A percentile compares a stretch with the other conserved stretches of the same genome.
Conservation (phyloP, 306 rosid species). For the Gleditsia sinensis region DNA sequence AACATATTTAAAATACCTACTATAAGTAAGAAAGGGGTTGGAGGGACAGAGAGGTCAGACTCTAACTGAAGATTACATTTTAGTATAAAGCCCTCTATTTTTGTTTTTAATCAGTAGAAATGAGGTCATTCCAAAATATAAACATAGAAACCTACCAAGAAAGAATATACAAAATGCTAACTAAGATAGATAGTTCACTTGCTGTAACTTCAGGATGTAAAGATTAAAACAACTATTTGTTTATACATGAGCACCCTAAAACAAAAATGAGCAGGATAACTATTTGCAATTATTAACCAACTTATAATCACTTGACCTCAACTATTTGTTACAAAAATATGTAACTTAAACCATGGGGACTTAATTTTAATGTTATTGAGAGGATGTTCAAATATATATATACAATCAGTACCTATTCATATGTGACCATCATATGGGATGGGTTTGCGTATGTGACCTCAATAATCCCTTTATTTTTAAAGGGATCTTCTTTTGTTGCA, state of each 20-base stretch:
- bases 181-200: not conserved
- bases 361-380: too few relatives aligned
- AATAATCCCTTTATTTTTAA: not conserved
- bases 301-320: conserved; percentile 6
- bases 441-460: not conserved
- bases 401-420: too few relatives aligned
- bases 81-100: not conserved
- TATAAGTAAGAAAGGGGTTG: not conserved
- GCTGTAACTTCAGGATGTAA: not conserved
- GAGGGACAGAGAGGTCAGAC: not conserved
- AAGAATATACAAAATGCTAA: not conserved
- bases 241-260: conserved; percentile 17
- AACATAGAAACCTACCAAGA: not conserved
- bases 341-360: conserved; percentile 13
- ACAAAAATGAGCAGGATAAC: not conserved
- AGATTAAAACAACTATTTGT: not conserved
- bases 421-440: not conserved
- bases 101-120: not conserved
- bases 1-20: not conserved
- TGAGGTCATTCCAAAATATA: not conserved
- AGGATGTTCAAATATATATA: too few relatives aligned
- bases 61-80: not conserved
- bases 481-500: not conserved
- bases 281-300: not conserved
- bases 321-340: not conserved